phyloP scores from a whole-genome alignment of 2,329 filamentous ascomycete species.

The Stachybotrys chartarum region DNA sequence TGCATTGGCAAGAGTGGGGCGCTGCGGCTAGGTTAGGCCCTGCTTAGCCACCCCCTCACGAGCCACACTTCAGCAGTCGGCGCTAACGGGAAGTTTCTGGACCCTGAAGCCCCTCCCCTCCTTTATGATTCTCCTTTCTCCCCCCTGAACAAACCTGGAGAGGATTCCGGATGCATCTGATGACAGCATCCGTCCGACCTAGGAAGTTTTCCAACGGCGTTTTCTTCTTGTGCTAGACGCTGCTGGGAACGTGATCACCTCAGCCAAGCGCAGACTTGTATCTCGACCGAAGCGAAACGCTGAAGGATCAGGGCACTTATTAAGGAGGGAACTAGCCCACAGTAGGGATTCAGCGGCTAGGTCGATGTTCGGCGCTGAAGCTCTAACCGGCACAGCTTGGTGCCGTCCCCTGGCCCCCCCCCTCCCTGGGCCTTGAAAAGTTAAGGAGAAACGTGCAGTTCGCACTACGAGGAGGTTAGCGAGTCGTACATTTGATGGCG shows the following conservation, averaged over 20 bases:
- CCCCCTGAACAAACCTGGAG: too few relatives aligned
- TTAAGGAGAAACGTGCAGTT: background rate
- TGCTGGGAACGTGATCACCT: too few relatives aligned
- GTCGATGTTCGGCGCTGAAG: background rate
- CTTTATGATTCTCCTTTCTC: background rate
- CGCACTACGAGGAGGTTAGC: background rate
- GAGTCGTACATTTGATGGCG: background rate
- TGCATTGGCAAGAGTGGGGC: constrained; percentile 4
- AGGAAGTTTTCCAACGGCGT: too few relatives aligned
- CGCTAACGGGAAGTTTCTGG: background rate
- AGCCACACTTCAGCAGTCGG: background rate
- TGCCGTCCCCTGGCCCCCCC: background rate
- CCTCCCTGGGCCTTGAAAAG: background rate
- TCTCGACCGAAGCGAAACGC: too few relatives aligned
- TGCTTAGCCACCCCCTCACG: background rate
- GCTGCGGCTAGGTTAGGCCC: background rate
- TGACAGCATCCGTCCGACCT: too few relatives aligned
- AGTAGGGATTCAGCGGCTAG: too few relatives aligned
- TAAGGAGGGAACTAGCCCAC: too few relatives aligned
- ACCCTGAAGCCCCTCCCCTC: background rate
- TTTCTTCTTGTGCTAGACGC: too few relatives aligned
- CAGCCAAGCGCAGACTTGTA: too few relatives aligned
- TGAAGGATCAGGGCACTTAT: too few relatives aligned
- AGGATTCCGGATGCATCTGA: too few relatives aligned
- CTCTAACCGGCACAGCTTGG: background rate